Base-by-base conservation (phyloP, 2,329 filamentous ascomycete genomes). In the Dendryphion nanum region DNA sequence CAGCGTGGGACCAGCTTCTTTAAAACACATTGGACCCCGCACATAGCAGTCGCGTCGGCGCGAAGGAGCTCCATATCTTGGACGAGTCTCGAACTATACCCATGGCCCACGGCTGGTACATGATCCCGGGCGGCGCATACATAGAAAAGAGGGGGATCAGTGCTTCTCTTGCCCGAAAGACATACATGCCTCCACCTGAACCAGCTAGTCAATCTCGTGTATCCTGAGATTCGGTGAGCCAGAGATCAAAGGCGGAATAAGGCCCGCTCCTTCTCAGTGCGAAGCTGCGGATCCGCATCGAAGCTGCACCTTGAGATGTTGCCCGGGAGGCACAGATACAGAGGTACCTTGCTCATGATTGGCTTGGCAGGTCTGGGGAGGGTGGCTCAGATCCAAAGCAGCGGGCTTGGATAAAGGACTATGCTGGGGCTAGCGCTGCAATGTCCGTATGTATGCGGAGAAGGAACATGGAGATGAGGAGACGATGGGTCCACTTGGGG, bases 11-110 rank as follows among this genome's bases (percentile, higher is more conserved):
- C 37, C 19, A 38, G 14, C 41, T 46, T 47, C 48, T 50, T 62
- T 61, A 61, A 56, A 45, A 35, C 29, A 14, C 18, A n/a, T n/a
- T 37, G 46, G 30, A 63, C 59, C 61, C 61, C 61, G 58, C 60
- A 60, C 53, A 14, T 37, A 39, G 29, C 33, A 41, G 37, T 35
- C 33, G 35, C 26, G 37, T 56, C 53, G 54, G 57, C 35, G 40
- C 24, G 46, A 50, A 42, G 44, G 48, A 59, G 34, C 43, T 47
- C 36, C 50, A 44, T 51, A 47, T 51, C 40, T 38, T 55, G 46
- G 40, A 47, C 34, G 35, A 46, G 40, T 32, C 35, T 37, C 30
- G 35, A 41, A 34, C 41, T 39, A 42, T 42, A 35, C 45, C 32
- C 46, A 33, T 37, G 37, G 46, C 48, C 44, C 47, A 37, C 47